Conservation (phyloP, 2,329 filamentous ascomycete species). For the Stagonosporopsis rhizophila region DNA sequence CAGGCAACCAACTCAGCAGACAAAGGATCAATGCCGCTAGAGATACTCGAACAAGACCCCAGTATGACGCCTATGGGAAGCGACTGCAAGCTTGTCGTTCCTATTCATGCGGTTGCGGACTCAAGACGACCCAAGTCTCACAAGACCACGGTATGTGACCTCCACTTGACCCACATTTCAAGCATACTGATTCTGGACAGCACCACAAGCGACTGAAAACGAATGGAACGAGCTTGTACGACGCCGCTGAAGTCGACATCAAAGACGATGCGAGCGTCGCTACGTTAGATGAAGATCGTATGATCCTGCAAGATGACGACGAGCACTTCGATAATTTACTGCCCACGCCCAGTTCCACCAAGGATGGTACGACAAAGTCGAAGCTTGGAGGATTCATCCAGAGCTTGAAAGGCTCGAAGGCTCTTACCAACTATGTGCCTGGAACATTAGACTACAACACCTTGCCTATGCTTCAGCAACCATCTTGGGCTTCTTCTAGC, state of each 20-base stretch:
- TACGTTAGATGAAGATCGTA: slow-evolving; percentile 58
- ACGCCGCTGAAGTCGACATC: slow-evolving; percentile 51
- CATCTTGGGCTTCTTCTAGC: slow-evolving; percentile 67
- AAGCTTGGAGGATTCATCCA: slow-evolving; percentile 33
- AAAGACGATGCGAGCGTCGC: slow-evolving; percentile 56
- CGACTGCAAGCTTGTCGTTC: slow-evolving; percentile 56
- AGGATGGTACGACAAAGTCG: slow-evolving; percentile 36
- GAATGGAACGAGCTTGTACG: slow-evolving; percentile 36
- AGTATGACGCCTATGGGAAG: slow-evolving; percentile 52
- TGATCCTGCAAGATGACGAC: slow-evolving; percentile 46
- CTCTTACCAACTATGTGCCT: slow-evolving; percentile 69
- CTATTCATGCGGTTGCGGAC: slow-evolving; percentile 58
- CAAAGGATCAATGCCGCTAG: slow-evolving; percentile 31
- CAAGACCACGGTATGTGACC: slow-evolving; percentile 20
- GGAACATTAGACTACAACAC: slow-evolving; percentile 67
- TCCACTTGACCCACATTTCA: neutral
- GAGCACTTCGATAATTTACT: slow-evolving; percentile 27
- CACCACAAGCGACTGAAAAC: slow-evolving; percentile 41
- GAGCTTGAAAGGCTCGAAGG: slow-evolving; percentile 32
- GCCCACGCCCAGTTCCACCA: slow-evolving; percentile 36
- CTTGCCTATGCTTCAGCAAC: slow-evolving; percentile 70
- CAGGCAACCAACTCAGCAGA: neutral
- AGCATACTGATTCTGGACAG: slow-evolving; percentile 19
- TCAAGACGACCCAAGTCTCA: slow-evolving; percentile 48
- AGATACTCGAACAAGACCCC: slow-evolving; percentile 52